phyloP scores from a whole-genome alignment of 805 yeast genomes.

The Peterozyma toletana region DNA sequence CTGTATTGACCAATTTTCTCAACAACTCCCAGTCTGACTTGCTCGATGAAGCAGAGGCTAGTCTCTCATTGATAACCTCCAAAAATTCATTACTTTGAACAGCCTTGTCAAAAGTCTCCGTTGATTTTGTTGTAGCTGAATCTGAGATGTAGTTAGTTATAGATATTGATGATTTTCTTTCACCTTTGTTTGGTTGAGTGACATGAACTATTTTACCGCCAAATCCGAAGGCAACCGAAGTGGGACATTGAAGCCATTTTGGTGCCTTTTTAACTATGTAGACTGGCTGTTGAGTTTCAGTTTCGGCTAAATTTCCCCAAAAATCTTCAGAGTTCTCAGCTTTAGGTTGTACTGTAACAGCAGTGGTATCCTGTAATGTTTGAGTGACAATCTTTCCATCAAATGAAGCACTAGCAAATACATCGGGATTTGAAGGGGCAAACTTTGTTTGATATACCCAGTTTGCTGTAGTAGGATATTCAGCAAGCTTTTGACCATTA shows the following conservation, averaged over 20 bases:
- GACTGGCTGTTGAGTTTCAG: constrained; percentile 68
- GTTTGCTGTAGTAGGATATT: constrained; percentile 85
- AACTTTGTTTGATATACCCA: constrained; percentile 90
- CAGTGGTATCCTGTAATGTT: constrained; percentile 77
- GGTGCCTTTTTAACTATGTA: constrained; percentile 79
- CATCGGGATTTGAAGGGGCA: constrained; percentile 83
- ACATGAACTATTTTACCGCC: constrained; percentile 81
- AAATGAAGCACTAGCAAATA: constrained; percentile 82
- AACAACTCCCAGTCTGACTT: constrained; percentile 64
- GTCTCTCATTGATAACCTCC: constrained; percentile 47
- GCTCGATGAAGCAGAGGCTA: constrained; percentile 32
- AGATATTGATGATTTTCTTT: constrained; percentile 30
- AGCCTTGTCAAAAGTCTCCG: constrained; percentile 44
- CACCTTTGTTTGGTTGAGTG: constrained; percentile 26
- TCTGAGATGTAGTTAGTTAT: constrained; percentile 35
- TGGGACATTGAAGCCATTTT: constrained; percentile 72
- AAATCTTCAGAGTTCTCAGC: constrained; percentile 49
- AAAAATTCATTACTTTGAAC: constrained; percentile 47
- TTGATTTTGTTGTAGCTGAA: constrained; percentile 25
- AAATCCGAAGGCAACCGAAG: constrained; percentile 79
- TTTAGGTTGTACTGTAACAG: constrained; percentile 31
- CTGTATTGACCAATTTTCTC: constrained; percentile 40
- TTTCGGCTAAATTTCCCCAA: constrained; percentile 71
- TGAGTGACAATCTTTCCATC: constrained; percentile 80
- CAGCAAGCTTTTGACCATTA: constrained; percentile 64